Evolutionary conservation across 164 flowering plant genomes (phyloP), one percentile per base, ranked within the genome.

Genomic region (Sextonia rubra): DNA sequence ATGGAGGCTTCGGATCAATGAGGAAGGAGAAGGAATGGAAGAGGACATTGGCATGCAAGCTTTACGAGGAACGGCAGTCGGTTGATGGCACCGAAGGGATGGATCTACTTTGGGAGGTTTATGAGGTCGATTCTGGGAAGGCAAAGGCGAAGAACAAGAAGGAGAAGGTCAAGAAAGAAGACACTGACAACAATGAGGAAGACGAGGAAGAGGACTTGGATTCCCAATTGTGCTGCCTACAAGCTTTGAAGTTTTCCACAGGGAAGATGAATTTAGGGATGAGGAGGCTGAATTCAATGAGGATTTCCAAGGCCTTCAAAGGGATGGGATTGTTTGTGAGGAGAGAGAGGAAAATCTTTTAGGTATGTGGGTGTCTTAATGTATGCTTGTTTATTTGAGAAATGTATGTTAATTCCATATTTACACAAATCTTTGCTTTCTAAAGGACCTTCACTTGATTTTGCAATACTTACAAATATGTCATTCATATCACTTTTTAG

Each of bases 71-170:
- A 75, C 75, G 73, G 56, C 64, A 24, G 48, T 47, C 48, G 60
- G 82, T 52, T 9, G 83, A 73, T 8, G 91, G 81, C 8, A 78
- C 80, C 0, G 94, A 90, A 80, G 95, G 91, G 12, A 94, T 94
- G 97, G 99, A 95, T 74, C 68, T 79, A 73, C 85, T 95, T 2
- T 95, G 99, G 99, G 99, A 95, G 84, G 77, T 86, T 20, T 80
- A 90, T 55, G 99, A 92, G 81, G 71, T 79, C 0, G 87, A 87
- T 8, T 68, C 84, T 0, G 70, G 60, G 6, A 81, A 79, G 71
- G 47, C 3, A 14, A 73, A 71, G 72, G 52, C 17, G 25, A 78
- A 64, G 67, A 64, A 69, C 49, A 79, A 71, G 64, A 77, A 71
- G 68, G 68, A 24, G 37, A 74, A 71, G 66, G 74, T 71, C 48